Percentiles rank a stretch among this genome's conserved stretches.
phyloP scores from a whole-genome alignment of 192 early-diverging fungal genomes.

The Gigaspora rosea region DNA sequence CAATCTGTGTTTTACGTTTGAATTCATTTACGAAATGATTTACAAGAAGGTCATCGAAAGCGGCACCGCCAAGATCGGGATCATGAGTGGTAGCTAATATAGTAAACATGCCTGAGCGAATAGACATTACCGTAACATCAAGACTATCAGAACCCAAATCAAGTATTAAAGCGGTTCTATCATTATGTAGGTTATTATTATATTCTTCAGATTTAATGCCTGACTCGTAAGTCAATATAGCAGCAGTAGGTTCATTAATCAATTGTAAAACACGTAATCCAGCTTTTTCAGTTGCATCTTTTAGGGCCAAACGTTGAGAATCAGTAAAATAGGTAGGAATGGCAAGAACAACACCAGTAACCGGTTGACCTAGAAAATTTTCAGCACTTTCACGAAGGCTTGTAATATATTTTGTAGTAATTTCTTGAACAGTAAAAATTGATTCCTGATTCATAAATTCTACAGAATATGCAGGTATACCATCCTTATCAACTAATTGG shows the following conservation, averaged over 20 bases:
- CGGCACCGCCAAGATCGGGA: conserved; percentile 77
- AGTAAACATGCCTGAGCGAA: conserved; percentile 82
- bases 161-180: conserved; percentile 80
- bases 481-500: conserved; percentile 59
- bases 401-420: conserved; percentile 77
- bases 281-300: conserved; percentile 67
- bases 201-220: conserved; percentile 51
- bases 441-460: conserved; percentile 59
- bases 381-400: conserved; percentile 88
- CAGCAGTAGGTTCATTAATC: conserved; percentile 88
- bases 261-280: conserved; percentile 81
- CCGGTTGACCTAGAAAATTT: conserved; percentile 76
- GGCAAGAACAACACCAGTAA: conserved; percentile 83
- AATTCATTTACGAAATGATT: conserved; percentile 85
- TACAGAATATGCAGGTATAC: conserved; percentile 64
- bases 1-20: conserved; percentile 80
- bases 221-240: conserved; percentile 82
- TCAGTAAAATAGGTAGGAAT: conserved; percentile 85
- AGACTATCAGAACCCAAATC: conserved; percentile 88
- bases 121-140: conserved; percentile 76
- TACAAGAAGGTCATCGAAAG: conserved; percentile 83
- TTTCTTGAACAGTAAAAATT: conserved; percentile 70
- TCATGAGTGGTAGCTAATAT: conserved; percentile 79
- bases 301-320: conserved; percentile 67
- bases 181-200: conserved; percentile 37